Percentiles rank a stretch among this genome's conserved stretches.
Evolutionary conservation across 495 filamentous ascomycete species (phyloP).

Genomic region (Chaetomidium leptoderma): DNA sequence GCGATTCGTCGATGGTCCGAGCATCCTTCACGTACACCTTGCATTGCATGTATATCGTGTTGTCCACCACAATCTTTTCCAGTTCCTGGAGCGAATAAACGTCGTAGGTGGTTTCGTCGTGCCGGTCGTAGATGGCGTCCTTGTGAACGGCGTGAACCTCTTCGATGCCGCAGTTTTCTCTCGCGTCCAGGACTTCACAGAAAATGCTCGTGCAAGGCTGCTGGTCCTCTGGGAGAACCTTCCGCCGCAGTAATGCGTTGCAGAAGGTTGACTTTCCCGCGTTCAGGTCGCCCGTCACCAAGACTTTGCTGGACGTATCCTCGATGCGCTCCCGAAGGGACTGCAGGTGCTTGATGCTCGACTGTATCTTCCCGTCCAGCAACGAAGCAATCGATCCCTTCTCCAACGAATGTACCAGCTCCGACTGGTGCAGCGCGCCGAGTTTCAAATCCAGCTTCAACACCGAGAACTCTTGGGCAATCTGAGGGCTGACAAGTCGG

Average conservation of each 20-base stretch:
- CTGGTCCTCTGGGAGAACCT: constrained; percentile 92
- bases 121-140: constrained; percentile 70
- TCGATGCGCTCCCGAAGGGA: constrained; percentile 89
- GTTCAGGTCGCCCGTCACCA: constrained; percentile 96
- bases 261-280: constrained; percentile 98
- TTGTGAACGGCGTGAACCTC: constrained; percentile 94
- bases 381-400: constrained; percentile 84
- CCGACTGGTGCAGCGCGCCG: constrained; percentile 75
- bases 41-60: constrained; percentile 82
- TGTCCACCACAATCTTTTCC: constrained; percentile 86
- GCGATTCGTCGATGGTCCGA: constrained; percentile 82
- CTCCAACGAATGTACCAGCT: constrained; percentile 94
- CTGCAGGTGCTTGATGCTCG: constrained; percentile 85
- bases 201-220: constrained; percentile 99
- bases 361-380: constrained; percentile 87
- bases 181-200: constrained; percentile 89
- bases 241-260: constrained; percentile 87
- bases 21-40: constrained; percentile 96
- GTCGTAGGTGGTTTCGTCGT: constrained; percentile 91
- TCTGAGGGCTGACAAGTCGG: constrained; percentile 82
- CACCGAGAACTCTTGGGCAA: constrained; percentile 92
- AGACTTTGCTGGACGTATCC: constrained; percentile 93
- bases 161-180: constrained; percentile 84
- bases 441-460: constrained; percentile 92
- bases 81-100: constrained; percentile 71